Evolutionary conservation across 371 early-diverging fungal species (phyloP).

Genomic region (Mortierella sp.): DNA sequence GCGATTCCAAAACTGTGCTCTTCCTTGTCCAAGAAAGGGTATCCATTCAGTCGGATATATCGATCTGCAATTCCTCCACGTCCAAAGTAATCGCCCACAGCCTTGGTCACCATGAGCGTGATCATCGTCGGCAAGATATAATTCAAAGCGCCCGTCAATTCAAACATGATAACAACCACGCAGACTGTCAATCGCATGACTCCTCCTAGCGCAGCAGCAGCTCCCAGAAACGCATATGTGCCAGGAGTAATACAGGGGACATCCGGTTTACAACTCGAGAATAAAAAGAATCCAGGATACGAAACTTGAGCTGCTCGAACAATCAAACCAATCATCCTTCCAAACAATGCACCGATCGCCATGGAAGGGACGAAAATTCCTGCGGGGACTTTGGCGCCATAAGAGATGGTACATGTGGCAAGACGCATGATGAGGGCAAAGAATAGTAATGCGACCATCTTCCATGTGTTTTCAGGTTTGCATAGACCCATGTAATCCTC

Average conservation of each 20-base stretch:
- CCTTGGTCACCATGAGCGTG: slow-evolving; percentile 89
- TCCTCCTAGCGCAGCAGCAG: slow-evolving; percentile 92
- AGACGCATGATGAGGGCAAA: slow-evolving; percentile 77
- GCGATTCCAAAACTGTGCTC: slow-evolving; percentile 71
- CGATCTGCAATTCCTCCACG: slow-evolving; percentile 91
- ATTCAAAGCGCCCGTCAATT: slow-evolving; percentile 93
- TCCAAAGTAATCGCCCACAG: slow-evolving; percentile 88
- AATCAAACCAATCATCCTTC: slow-evolving; percentile 91
- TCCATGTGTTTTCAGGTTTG: slow-evolving; percentile 64
- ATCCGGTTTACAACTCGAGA: slow-evolving; percentile 83
- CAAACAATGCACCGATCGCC: slow-evolving; percentile 92
- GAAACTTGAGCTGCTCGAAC: slow-evolving; percentile 77
- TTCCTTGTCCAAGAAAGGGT: slow-evolving; percentile 92
- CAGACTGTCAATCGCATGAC: slow-evolving; percentile 82
- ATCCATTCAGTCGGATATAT: slow-evolving; percentile 84
- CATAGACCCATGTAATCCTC: slow-evolving; percentile 77
- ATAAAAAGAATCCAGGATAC: slow-evolving; percentile 79
- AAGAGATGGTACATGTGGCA: slow-evolving; percentile 78
- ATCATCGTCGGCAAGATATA: slow-evolving; percentile 96
- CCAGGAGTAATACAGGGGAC: slow-evolving; percentile 93
- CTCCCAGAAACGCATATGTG: slow-evolving; percentile 96
- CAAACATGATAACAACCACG: slow-evolving; percentile 97
- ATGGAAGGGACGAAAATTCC: slow-evolving; percentile 95
- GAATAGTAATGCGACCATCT: slow-evolving; percentile 66
- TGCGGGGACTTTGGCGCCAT: slow-evolving; percentile 87